Evolutionary conservation across 345 rosid species (phyloP).

Genomic region (Dovyalis caffra): DNA sequence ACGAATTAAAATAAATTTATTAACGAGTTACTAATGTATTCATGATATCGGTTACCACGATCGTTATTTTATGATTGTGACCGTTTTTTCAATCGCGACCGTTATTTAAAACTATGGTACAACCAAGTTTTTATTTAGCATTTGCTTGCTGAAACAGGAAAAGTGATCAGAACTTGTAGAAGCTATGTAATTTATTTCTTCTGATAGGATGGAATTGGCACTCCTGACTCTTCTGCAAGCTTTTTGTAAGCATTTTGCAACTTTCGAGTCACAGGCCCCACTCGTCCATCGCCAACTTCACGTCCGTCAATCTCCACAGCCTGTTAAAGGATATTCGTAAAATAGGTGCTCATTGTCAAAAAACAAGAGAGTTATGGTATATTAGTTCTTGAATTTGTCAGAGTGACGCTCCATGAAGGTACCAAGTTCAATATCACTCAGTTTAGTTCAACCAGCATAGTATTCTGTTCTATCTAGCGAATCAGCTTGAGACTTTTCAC

Average conservation of each 20-base stretch:
- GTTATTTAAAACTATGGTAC: too few relatives aligned
- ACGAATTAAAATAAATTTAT: too few relatives aligned
- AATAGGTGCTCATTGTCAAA: background rate
- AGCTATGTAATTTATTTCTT: constrained; percentile 9
- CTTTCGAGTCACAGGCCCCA: constrained; percentile 57
- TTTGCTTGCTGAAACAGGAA: background rate
- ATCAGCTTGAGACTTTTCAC: too few relatives aligned
- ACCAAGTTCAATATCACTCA: background rate
- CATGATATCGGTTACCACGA: too few relatives aligned
- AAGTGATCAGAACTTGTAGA: constrained; percentile 4
- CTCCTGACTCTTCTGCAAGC: constrained; percentile 60
- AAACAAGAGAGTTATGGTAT: background rate
- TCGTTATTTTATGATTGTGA: too few relatives aligned
- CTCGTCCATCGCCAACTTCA: constrained; percentile 68
- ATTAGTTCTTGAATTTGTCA: background rate
- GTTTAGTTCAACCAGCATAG: background rate
- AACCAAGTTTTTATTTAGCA: too few relatives aligned
- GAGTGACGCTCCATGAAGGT: background rate
- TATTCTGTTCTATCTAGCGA: too few relatives aligned
- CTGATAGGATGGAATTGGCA: constrained; percentile 58
- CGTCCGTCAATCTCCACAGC: constrained; percentile 74
- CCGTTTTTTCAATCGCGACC: too few relatives aligned
- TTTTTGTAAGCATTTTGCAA: constrained; percentile 67
- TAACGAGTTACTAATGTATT: too few relatives aligned
- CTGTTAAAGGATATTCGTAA: constrained; percentile 24